Conservation (phyloP, 306 rosid genomes). For the Alnus rubra region DNA sequence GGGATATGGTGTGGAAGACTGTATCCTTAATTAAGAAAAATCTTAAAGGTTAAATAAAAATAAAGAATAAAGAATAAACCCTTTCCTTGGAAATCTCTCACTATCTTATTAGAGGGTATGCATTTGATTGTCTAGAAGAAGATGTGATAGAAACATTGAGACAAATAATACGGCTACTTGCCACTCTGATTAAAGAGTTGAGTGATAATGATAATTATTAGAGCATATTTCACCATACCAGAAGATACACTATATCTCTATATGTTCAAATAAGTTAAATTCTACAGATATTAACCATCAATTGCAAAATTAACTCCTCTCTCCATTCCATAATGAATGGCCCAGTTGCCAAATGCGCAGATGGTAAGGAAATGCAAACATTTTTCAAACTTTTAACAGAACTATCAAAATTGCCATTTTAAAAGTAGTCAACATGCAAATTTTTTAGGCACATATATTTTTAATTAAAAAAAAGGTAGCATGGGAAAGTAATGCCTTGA, state of each 20-base stretch:
- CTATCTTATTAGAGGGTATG: not conserved
- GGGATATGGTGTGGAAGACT: not conserved
- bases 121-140: not conserved
- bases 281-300: not conserved
- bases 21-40: not conserved
- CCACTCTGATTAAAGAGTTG: not conserved
- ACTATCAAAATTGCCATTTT: not conserved
- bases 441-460: not conserved
- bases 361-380: slow-evolving; percentile 1
- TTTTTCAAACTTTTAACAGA: not conserved
- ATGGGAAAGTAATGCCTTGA: not conserved
- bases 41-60: not conserved
- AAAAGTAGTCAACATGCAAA: not conserved
- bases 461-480: no score
- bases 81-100: not conserved
- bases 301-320: slow-evolving; percentile 1
- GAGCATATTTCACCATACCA: not conserved
- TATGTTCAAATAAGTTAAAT: not conserved
- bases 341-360: no score
- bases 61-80: not conserved
- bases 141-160: not conserved
- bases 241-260: not conserved
- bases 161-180: not conserved
- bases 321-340: not conserved
- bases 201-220: not conserved